Evolutionary conservation across 192 early-diverging fungal genomes (phyloP), one percentile per base, ranked within the genome.

Genomic region (Coemansia sp.): DNA sequence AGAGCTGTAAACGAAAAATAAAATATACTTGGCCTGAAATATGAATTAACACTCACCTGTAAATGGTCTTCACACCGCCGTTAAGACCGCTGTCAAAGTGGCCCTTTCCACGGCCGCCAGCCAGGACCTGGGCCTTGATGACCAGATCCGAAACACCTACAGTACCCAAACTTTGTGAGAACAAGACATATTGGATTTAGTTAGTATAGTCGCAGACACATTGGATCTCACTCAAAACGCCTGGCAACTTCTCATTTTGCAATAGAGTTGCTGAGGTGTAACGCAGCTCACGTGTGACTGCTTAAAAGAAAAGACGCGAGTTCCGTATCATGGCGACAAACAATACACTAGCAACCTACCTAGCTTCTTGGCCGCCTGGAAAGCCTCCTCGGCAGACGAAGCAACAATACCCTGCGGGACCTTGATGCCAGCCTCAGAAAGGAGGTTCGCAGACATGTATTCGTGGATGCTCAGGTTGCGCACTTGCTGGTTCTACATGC

Each of bases 81-180:
- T 97, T 92, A 59, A 95, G 84, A 23, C 97, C 95, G 63, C 88
- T 93, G 70, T 95, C 93, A 81, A 97, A 99, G 68, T 85, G 84
- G 68, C 97, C 97, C 84, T 99, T 99, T 54, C 97, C 97, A 83
- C 97, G 94, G 52, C 97, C 97, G 67, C 97, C 97, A 61, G 97
- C 97, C 57, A 99, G 84, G 37, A 99, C 97, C 83, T 98, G 93
- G 37, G 87, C 84, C 80, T 86, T 90, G 82, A 90, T 90, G 68
- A 90, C 88, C 69, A 88, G 82, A 57, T 90, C 89, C 55, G 87
- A 83, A 26, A 84, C 83, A 41, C 79, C 79, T 83, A 84, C 69
- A 45, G 16, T n/a, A 45, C 14, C 12, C 41, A 45, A n/a, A 45
- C 9, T 35, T 35, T 35, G 7, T 9, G 32, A 35, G 32, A 35